Percentiles rank a stretch among this genome's conserved stretches.
These are phyloP conservation scores for Trichoderma guizhouense DNA, from an alignment of 2,329 filamentous ascomycete genomes.

Conservation along the genomic window DNA sequence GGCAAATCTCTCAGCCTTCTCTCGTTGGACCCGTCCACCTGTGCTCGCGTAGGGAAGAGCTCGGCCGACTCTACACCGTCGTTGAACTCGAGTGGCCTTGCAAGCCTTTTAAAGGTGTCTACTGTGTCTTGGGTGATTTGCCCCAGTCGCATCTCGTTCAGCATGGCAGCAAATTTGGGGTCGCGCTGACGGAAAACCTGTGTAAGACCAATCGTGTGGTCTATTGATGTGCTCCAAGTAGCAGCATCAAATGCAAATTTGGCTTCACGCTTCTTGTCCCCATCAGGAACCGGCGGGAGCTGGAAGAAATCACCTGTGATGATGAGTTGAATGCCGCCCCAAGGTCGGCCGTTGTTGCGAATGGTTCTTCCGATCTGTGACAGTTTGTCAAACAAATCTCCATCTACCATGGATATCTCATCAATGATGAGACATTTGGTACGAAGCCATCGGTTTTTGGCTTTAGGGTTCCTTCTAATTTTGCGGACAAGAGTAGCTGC, in stretches of 20 bases:
- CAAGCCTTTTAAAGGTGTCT: constrained; percentile 68
- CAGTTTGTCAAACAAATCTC: constrained; percentile 93
- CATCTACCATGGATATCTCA: constrained; percentile 98
- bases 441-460: constrained; percentile 81
- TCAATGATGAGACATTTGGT: constrained; percentile 89
- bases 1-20: constrained; percentile 68
- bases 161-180: constrained; percentile 81
- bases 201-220: constrained; percentile 92
- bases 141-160: constrained; percentile 96
- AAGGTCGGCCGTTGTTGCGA: constrained; percentile 85
- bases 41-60: constrained; percentile 83
- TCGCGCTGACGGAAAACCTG: constrained; percentile 97
- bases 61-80: constrained; percentile 74
- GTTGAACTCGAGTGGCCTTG: constrained; percentile 66
- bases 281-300: constrained; percentile 85
- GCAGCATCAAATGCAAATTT: constrained; percentile 92
- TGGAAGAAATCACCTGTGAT: constrained; percentile 99
- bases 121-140: constrained; percentile 75
- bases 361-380: constrained; percentile 81
- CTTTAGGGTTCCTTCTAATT: constrained; percentile 83
- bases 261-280: constrained; percentile 57
- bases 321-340: constrained; percentile 92
- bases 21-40: constrained; percentile 85
- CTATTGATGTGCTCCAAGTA: constrained; percentile 88
- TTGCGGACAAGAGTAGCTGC: constrained; percentile 80